Evolutionary conservation across 1,284 basidiomycete species (phyloP), one percentile per base, ranked within the genome.

Genomic region (Inonotus obliquus): DNA sequence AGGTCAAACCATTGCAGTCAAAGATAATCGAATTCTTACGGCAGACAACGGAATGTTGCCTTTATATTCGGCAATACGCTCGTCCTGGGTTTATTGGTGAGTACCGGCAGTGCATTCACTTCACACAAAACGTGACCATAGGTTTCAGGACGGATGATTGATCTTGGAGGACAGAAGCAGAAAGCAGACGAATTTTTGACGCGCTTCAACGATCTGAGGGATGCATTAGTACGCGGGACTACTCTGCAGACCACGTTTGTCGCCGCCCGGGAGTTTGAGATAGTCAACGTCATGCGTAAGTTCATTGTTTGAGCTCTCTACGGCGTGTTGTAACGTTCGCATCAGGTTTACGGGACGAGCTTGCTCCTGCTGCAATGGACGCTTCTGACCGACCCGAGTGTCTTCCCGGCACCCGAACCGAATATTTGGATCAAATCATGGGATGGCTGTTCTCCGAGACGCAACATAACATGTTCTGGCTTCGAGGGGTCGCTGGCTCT

Each of bases 31-130:
- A 14, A 2, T 21, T 63, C 9, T 25, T 61, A 2, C 17, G 41
- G 35, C 62, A 63, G 60, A 61, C 49, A 10, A 57, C 27, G 13
- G 62, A 63, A 38, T 63, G 60, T 29, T 53, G 41, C 14, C 48
- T 63, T 10, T 63, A 62, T 32, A 57, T 63, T 2, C 38, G 32
- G 17, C 17, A 63, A 29, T 63, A 61, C 49, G 19, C 39, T 7
- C 39, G 53, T 23, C 62, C 35, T 37, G 35, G 61, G 9, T 63
- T 62, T 21, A 9, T 41, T 9, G 25, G 62, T 63, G 37, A 23
- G 60, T 58, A 6, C 7, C 14, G 6, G 2, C 2, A 2, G n/a
- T n/a, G n/a, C 11, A 27, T 27, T 13, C n/a, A 11, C 25, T 14
- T 14, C 10, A 10, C n/a, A n/a, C n/a, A n/a, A n/a, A n/a, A 25